phyloP scores from a whole-genome alignment of 257 asterid genomes.

The Thymus quinquecostatus region DNA sequence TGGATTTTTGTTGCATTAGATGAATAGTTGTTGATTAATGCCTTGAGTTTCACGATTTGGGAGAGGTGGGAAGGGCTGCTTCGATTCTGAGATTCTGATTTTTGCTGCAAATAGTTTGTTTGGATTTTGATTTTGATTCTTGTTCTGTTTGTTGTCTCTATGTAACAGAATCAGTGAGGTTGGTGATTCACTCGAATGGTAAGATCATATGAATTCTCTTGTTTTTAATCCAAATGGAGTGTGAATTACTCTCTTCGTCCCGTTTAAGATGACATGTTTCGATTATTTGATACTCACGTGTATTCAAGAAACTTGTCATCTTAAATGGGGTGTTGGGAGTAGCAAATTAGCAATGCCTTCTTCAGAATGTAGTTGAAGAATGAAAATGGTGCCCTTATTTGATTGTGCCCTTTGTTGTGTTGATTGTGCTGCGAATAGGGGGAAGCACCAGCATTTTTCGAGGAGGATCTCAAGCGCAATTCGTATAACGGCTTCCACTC shows the following conservation, averaged over 20 bases:
- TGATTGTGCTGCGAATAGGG: conserved; percentile 51
- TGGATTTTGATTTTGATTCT: conserved; percentile 27
- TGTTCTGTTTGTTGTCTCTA: background rate
- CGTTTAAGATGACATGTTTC: too few species aligned
- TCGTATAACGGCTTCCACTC: conserved; percentile 43
- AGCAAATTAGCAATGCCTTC: background rate
- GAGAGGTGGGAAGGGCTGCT: conserved; percentile 15
- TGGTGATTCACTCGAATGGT: conserved; percentile 60
- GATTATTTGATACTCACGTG: too few species aligned
- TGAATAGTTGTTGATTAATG: conserved; percentile 3
- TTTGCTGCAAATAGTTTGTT: conserved; percentile 25
- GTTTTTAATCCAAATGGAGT: conserved; percentile 1
- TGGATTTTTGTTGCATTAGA: conserved; percentile 1
- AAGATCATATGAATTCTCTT: conserved; percentile 40
- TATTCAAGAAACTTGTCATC: too few species aligned
- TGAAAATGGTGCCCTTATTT: conserved; percentile 24
- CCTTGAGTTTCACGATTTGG: conserved; percentile 1
- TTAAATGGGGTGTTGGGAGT: too few species aligned
- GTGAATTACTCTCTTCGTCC: background rate
- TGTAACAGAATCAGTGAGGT: conserved; percentile 49
- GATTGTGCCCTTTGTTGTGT: conserved; percentile 14
- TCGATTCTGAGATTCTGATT: conserved; percentile 24
- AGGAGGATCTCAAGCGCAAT: conserved; percentile 51
- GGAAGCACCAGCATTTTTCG: conserved; percentile 83
- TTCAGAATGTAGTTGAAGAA: conserved; percentile 4